A percentile compares a stretch with the other conserved stretches of the same genome.
Evolutionary conservation across 2,329 filamentous ascomycete species (phyloP).

Genomic region (Calonectria honghensis): DNA sequence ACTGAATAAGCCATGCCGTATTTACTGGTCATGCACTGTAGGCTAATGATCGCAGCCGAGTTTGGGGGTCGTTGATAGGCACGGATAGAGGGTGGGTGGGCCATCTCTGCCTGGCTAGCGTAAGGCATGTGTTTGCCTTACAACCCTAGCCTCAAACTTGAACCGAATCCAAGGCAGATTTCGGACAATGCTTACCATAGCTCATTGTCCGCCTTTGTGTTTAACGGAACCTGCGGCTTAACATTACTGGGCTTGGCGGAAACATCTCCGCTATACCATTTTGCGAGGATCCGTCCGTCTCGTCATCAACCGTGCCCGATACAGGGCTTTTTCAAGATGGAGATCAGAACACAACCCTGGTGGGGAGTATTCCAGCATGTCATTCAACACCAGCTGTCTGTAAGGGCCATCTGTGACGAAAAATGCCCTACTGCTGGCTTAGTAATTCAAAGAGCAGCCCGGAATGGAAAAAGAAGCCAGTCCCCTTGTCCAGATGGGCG

Average conservation of each 20-base stretch:
- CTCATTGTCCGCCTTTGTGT: background rate
- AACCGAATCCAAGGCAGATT: background rate
- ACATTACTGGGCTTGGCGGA: background rate
- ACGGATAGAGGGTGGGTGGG: constrained; percentile 2
- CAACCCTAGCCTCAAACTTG: background rate
- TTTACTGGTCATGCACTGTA: no score
- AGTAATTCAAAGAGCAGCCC: background rate
- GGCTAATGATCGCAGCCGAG: background rate
- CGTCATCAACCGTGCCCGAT: background rate
- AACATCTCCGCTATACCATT: background rate
- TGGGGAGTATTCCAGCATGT: background rate
- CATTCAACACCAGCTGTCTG: background rate
- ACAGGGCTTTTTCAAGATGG: background rate
- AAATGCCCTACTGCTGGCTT: background rate
- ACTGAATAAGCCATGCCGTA: background rate
- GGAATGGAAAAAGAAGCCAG: background rate
- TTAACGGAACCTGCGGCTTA: background rate
- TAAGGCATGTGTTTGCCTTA: background rate
- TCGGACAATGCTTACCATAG: background rate
- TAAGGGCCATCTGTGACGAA: background rate
- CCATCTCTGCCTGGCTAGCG: background rate
- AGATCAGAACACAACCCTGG: background rate
- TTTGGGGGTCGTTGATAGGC: background rate
- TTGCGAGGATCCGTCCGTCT: background rate
- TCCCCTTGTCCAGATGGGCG: background rate